Percentiles rank a stretch among this genome's conserved stretches.
These are phyloP conservation scores for Ophiostoma populinum DNA, from an alignment of 2,329 filamentous ascomycete species.

Conservation along the genomic window DNA sequence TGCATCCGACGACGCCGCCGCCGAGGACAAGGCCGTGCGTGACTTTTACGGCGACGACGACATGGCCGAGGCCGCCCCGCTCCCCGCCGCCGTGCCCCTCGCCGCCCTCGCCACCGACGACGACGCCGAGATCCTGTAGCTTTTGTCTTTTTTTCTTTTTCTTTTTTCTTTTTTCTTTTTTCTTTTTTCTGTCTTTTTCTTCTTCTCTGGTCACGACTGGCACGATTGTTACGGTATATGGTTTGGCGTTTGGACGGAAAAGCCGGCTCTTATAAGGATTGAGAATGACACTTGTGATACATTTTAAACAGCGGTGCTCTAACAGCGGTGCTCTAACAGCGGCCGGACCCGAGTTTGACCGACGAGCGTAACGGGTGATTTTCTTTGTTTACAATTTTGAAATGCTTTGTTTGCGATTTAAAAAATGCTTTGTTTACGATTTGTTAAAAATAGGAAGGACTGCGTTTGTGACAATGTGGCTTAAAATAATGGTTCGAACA, in stretches of 20 bases:
- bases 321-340: no score
- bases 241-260: constrained; percentile 5
- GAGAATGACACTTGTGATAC: no score
- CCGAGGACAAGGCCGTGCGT: constrained; percentile 12
- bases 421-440: no score
- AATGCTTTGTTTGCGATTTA: no score
- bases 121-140: constrained; percentile 13
- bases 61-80: constrained; percentile 7
- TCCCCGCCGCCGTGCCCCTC: constrained; percentile 3
- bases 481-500: no score
- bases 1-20: constrained; percentile 4
- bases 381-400: no score
- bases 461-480: no score
- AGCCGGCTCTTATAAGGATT: no score
- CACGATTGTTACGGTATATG: neutral
- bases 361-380: no score
- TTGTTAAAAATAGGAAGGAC: no score
- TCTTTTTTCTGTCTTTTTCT: neutral
- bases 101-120: constrained; percentile 6
- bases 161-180: neutral
- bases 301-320: no score
- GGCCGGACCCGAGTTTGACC: no score
- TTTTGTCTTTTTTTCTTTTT: neutral
- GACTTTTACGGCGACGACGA: constrained; percentile 9
- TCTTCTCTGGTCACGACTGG: constrained; percentile 1